These are phyloP conservation scores for Ceratobasidium theobromae DNA, from an alignment of 1,284 basidiomycete species.

Conservation along the genomic window DNA sequence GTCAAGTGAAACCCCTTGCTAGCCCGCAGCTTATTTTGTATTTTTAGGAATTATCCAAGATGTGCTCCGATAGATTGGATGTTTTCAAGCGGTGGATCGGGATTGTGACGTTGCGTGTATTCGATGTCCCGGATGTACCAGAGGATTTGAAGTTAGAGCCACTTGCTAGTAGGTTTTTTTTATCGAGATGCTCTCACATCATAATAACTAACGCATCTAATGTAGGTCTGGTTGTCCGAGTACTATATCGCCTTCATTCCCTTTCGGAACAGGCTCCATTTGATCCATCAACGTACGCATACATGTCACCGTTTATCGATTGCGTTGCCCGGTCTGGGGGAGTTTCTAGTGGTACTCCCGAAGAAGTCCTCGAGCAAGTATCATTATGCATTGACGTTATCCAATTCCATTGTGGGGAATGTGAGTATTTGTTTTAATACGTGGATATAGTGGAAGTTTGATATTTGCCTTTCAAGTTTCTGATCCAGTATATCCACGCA, in stretches of 20 bases:
- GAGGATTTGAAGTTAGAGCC: slow-evolving; percentile 73
- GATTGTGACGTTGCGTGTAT: slow-evolving; percentile 74
- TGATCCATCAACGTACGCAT: slow-evolving; percentile 82
- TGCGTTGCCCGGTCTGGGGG: slow-evolving; percentile 72
- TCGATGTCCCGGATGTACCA: slow-evolving; percentile 67
- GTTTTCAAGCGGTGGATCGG: slow-evolving; percentile 70
- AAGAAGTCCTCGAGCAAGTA: slow-evolving; percentile 85
- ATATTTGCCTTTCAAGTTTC: slow-evolving; percentile 56
- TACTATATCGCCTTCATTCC: slow-evolving; percentile 84
- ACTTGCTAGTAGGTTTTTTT: slow-evolving; percentile 56
- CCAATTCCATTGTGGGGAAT: slow-evolving; percentile 82
- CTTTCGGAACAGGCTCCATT: slow-evolving; percentile 82
- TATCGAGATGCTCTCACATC: neutral
- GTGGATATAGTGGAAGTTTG: neutral
- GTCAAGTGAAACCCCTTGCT: slow-evolving; percentile 37
- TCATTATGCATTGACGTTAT: slow-evolving; percentile 83
- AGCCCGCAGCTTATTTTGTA: neutral
- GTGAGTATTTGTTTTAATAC: slow-evolving; percentile 51
- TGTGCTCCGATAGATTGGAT: slow-evolving; percentile 70
- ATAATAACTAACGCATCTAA: slow-evolving; percentile 19
- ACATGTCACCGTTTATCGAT: slow-evolving; percentile 75
- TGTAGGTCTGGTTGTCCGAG: slow-evolving; percentile 75
- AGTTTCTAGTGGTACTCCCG: slow-evolving; percentile 60
- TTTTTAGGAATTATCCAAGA: slow-evolving; percentile 59
- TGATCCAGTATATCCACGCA: slow-evolving; percentile 69